These are phyloP conservation scores for Sodiomyces alkalinus DNA, from an alignment of 2,329 filamentous ascomycete species.

Conservation along the genomic window DNA sequence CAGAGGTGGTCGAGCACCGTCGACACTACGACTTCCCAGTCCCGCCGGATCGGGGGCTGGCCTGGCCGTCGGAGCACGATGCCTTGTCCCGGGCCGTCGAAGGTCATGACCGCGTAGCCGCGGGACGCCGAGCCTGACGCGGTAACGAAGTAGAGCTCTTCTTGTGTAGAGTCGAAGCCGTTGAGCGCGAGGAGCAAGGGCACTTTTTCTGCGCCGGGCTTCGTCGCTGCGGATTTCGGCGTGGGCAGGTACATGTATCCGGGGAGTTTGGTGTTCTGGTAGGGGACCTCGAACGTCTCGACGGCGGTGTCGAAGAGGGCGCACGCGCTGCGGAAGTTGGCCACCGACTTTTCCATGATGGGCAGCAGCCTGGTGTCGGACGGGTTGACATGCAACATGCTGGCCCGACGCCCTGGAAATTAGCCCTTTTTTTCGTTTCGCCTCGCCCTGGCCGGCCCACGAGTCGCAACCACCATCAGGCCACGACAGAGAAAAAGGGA, in stretches of 20 bases:
- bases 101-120: constrained; percentile 27
- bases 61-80: constrained; percentile 15
- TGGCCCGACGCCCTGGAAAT: too few species aligned
- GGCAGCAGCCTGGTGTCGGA: background rate
- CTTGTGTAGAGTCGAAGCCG: constrained; percentile 21
- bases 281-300: background rate
- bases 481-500: background rate
- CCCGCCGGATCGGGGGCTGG: constrained; percentile 16
- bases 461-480: too few species aligned
- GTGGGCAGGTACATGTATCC: constrained; percentile 22
- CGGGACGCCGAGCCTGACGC: constrained; percentile 11
- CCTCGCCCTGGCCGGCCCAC: too few species aligned
- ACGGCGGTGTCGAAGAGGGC: background rate
- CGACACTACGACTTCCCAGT: constrained; percentile 20
- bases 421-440: too few species aligned
- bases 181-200: constrained; percentile 19
- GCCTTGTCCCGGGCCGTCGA: constrained; percentile 31
- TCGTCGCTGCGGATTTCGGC: background rate
- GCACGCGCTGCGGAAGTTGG: background rate
- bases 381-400: too few species aligned
- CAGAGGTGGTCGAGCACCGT: constrained; percentile 17
- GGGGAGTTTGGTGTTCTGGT: constrained; percentile 11
- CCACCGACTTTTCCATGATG: background rate
- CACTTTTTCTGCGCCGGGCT: constrained; percentile 11
- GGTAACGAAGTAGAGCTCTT: constrained; percentile 23